Base-by-base conservation (phyloP, 441 rosid species). In the Macaranga tanarius region DNA sequence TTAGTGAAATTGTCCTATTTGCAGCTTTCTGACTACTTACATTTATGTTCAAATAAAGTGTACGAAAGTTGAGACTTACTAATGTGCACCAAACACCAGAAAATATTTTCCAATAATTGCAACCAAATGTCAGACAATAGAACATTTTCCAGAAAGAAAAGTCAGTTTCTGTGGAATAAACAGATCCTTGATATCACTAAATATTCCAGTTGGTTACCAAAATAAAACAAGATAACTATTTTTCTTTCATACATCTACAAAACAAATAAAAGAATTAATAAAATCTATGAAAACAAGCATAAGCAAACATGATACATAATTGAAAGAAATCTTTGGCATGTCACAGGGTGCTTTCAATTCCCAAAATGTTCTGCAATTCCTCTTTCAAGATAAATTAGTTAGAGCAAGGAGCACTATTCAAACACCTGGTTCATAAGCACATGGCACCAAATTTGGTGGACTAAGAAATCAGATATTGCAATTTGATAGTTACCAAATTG, bases 291-390 rank as follows among this genome's bases (percentile, higher is more conserved):
- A 2, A 69, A 31, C 10, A 23, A n/a, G 20, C 58, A 2, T 12
- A 34, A 25, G 48, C 31, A 13, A 19, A 62, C 10, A 40, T 17
- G 28, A 16, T 12, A 57, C 6, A 19, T 17, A 45, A 19, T 16
- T 20, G 10, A 51, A 44, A 28, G 31, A 55, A 34, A 38, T 5
- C 62, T 5, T 38, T 68, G 15, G 51, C 22, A 48, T 28, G 59
- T 28, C 58, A 47, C n/a, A n/a, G 31, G 44, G n/a, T 48, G 26
- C 31, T 71, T n/a, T 48, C 57, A 28, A 71, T 45, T 44, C 59
- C 51, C 22, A 23, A 34, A 51, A 72, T 62, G 51, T 31, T 62
- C 16, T 52, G 19, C 61, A 40, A 19, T 42, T 51, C 62, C 19
- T 25, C 3, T 10, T 17, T 23, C 40, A 5, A 51, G 16, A 62